These are phyloP conservation scores for Diplodia intermedia DNA, from an alignment of 2,329 filamentous ascomycete genomes.

Conservation along the genomic window DNA sequence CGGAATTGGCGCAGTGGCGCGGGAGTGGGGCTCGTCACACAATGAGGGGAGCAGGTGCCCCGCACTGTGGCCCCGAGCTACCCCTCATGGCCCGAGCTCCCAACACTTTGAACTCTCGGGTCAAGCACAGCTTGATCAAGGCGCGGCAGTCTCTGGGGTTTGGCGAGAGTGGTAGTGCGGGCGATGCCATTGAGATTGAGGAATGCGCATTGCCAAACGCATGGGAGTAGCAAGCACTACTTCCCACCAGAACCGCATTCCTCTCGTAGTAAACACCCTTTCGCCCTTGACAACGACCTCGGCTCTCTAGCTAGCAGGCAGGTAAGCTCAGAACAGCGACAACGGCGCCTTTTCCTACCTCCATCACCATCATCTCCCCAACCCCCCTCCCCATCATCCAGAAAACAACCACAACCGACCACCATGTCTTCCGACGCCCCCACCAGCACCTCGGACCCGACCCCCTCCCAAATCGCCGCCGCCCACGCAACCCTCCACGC, in stretches of 20 bases:
- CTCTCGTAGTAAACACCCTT: background rate
- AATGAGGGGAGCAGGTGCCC: background rate
- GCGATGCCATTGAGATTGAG: constrained; percentile 8
- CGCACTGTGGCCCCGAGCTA: constrained; percentile 9
- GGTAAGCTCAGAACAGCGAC: background rate
- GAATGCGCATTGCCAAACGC: background rate
- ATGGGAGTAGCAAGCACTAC: too few species aligned
- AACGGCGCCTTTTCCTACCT: background rate
- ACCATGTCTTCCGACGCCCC: background rate
- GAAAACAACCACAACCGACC: background rate
- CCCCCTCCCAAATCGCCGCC: background rate
- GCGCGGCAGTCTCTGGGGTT: background rate
- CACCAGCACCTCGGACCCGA: background rate
- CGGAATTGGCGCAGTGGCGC: background rate
- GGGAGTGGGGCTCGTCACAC: background rate
- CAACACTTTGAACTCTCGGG: background rate
- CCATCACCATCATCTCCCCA: background rate
- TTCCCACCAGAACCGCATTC: too few species aligned
- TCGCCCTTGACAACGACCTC: background rate
- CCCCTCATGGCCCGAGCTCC: constrained; percentile 23
- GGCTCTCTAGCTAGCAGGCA: background rate
- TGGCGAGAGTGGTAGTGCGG: background rate
- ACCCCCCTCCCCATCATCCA: background rate
- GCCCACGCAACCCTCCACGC: constrained; percentile 3
- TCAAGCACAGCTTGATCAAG: background rate